phyloP scores from a whole-genome alignment of 768 basidiomycete species.

The Tubosaeta sp. region DNA sequence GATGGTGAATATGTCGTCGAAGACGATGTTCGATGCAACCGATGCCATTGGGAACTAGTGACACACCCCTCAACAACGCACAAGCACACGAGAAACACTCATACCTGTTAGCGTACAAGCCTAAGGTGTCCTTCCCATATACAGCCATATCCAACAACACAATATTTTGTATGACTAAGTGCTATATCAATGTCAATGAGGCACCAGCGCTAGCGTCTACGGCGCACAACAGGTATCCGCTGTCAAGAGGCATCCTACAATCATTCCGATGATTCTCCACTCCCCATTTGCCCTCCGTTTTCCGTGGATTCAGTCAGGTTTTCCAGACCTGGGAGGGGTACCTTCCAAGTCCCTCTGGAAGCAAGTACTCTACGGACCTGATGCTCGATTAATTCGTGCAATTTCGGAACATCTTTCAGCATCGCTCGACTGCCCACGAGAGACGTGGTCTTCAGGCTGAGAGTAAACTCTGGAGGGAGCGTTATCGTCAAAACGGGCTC shows the following conservation, averaged over 20 bases:
- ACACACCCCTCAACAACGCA: no score
- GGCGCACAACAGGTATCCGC: no score
- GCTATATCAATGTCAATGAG: no score
- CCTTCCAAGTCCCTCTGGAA: conserved; percentile 57
- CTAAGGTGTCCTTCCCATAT: no score
- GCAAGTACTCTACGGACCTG: conserved; percentile 70
- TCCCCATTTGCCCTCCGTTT: conserved; percentile 25
- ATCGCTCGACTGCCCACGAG: conserved; percentile 97
- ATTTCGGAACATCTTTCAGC: conserved; percentile 93
- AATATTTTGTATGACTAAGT: no score
- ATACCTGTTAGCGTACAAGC: no score
- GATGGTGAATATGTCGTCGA: conserved; percentile 91
- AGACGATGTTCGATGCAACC: conserved; percentile 71
- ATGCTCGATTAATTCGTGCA: conserved; percentile 89
- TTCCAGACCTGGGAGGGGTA: conserved; percentile 63
- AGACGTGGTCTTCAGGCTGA: conserved; percentile 84
- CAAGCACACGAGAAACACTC: no score
- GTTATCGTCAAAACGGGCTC: conserved; percentile 64
- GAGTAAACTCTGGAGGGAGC: conserved; percentile 80
- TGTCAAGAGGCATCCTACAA: neutral
- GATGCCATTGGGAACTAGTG: conserved; percentile 50
- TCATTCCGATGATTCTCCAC: conserved; percentile 1
- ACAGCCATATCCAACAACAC: no score
- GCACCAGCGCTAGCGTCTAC: no score
- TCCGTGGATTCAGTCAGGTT: conserved; percentile 25